A percentile compares a stretch with the other conserved stretches of the same genome.
These are phyloP conservation scores for Corymbia maculata DNA, from an alignment of 345 rosid genomes.

Conservation along the genomic window DNA sequence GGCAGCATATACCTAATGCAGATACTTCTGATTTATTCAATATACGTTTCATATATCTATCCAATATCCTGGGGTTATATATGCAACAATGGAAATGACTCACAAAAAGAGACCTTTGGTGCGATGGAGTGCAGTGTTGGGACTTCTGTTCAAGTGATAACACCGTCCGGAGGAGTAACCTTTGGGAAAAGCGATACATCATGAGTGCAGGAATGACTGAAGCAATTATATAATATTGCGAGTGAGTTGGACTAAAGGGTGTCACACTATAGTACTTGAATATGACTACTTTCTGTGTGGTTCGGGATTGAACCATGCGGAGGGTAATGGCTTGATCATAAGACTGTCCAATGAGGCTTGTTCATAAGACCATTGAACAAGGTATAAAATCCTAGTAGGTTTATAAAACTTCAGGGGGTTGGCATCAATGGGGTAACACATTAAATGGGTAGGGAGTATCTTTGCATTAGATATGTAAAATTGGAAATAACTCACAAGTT, in stretches of 20 bases:
- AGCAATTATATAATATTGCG: neutral
- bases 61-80: no score
- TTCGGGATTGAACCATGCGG: fast-evolving
- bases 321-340: neutral
- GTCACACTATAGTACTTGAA: neutral
- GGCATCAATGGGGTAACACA: neutral
- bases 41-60: neutral
- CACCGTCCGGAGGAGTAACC: neutral
- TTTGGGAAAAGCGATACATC: neutral
- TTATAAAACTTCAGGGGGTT: neutral
- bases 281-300: neutral
- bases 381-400: neutral
- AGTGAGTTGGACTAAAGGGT: neutral
- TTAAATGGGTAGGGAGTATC: neutral
- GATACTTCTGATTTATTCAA: neutral
- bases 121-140: neutral
- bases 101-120: neutral
- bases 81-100: neutral
- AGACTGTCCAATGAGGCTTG: neutral
- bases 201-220: neutral
- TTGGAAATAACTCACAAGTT: neutral
- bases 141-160: neutral
- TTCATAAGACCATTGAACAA: no score
- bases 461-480: neutral
- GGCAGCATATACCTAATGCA: neutral